Conservation (phyloP, 345 rosid genomes). For the Gossypium herbaceum region DNA sequence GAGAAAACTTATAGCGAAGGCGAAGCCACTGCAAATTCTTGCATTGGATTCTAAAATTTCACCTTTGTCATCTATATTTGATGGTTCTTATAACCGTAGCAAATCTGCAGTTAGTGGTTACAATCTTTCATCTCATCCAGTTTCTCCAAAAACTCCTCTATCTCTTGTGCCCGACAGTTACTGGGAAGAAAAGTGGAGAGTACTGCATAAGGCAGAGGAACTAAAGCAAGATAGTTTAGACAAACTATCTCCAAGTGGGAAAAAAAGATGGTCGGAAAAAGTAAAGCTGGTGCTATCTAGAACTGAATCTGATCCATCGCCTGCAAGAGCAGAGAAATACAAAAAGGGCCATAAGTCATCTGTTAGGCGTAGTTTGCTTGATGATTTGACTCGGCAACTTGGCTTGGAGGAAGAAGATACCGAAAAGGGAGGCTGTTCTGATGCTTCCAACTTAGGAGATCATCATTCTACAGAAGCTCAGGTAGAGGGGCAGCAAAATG, state of each 20-base stretch:
- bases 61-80: conserved; percentile 20
- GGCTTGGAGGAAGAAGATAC: conserved; percentile 45
- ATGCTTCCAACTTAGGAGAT: conserved; percentile 24
- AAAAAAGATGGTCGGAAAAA: conserved; percentile 74
- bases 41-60: conserved; percentile 47
- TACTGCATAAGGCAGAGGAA: conserved; percentile 60
- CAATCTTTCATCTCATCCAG: conserved; percentile 46
- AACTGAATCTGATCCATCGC: conserved; percentile 71
- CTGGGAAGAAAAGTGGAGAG: conserved; percentile 97
- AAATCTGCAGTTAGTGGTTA: conserved; percentile 47
- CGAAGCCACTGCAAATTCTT: conserved; percentile 68
- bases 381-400: conserved; percentile 62
- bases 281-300: conserved; percentile 55
- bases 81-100: conserved; percentile 32
- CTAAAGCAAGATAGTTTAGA: conserved; percentile 31
- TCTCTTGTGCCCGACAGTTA: conserved; percentile 66
- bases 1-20: conserved; percentile 57
- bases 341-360: conserved; percentile 39
- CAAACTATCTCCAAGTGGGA: conserved; percentile 41
- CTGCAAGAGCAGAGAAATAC: conserved; percentile 31
- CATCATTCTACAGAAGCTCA: conserved; percentile 21
- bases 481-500: conserved; percentile 29
- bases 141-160: conserved; percentile 63
- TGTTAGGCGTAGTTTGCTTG: conserved; percentile 59
- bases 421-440: conserved; percentile 26